These are phyloP conservation scores for Penicillium herquei DNA, from an alignment of 495 filamentous ascomycete species.

Conservation along the genomic window DNA sequence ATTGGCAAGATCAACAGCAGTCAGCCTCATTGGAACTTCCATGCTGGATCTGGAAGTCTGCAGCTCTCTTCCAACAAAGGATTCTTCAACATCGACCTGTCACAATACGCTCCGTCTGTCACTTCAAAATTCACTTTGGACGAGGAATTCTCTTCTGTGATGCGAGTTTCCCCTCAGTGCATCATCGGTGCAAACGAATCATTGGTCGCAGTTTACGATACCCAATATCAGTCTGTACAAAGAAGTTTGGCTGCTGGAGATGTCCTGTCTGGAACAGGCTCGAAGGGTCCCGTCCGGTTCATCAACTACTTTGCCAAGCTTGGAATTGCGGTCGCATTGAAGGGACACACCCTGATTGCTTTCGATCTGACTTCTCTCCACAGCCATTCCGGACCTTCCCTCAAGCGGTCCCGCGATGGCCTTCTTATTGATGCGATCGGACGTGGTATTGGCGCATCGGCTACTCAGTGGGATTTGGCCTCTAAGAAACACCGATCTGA, in stretches of 20 bases:
- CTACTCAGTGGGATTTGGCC: slow-evolving; percentile 31
- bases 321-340: slow-evolving; percentile 59
- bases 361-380: slow-evolving; percentile 64
- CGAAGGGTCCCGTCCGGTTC: slow-evolving; percentile 35
- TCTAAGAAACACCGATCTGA: slow-evolving; percentile 39
- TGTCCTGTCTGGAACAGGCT: slow-evolving; percentile 29
- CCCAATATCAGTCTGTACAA: slow-evolving; percentile 63
- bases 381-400: slow-evolving; percentile 36
- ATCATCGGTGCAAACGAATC: slow-evolving; percentile 47
- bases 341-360: slow-evolving; percentile 55
- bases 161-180: slow-evolving; percentile 45
- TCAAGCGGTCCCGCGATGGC: slow-evolving; percentile 63
- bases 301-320: slow-evolving; percentile 62
- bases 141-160: slow-evolving; percentile 43
- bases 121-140: slow-evolving; percentile 43
- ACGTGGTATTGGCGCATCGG: slow-evolving; percentile 45
- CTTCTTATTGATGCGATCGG: slow-evolving; percentile 71
- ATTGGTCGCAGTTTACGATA: slow-evolving; percentile 59
- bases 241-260: slow-evolving; percentile 49
- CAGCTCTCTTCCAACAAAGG: slow-evolving; percentile 44
- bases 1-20: slow-evolving; percentile 24
- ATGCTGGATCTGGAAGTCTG: slow-evolving; percentile 41
- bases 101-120: slow-evolving; percentile 41
- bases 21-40: slow-evolving; percentile 44
- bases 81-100: slow-evolving; percentile 46